Base-by-base conservation (phyloP, 2,329 filamentous ascomycete species). In the Cladosporium sp. region DNA sequence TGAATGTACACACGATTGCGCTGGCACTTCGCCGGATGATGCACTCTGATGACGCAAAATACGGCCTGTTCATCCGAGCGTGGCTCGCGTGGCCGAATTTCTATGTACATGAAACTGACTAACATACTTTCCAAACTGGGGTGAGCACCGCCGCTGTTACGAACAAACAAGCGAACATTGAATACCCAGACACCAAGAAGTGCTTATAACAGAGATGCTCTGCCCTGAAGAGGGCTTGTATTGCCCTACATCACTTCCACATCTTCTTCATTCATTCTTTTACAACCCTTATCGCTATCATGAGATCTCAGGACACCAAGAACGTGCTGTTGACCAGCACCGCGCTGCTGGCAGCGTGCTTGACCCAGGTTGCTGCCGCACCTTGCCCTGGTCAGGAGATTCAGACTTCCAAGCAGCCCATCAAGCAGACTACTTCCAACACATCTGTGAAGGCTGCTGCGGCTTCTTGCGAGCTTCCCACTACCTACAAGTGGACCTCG, bases 401-500 rank as follows among this genome's bases (percentile, higher is more conserved):
- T n/a, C 39, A 46, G 39, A 46, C 39, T 46, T 11, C n/a, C n/a
- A 13, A 13, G 5, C 25, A 26, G 60, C 46, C 49, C 34, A 32
- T 30, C 53, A 6, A 7, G 4, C 43, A 48, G 59, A 62, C 59
- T 32, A 32, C 48, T 30, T 43, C 54, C 30, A 26, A 30, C 48
- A n/a, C n/a, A n/a, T 21, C 43, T 6, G 46, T 36, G 23, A 32
- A 39, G 54, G 30, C 32, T 39, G 30, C 54, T 39, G 61, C 39
- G 7, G 53, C 57, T 28, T 58, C 70, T 32, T 88, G 86, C 76
- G 67, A 72, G 32, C 82, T 88, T 46, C 86, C 86, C 0, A 82
- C 85, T 0, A 82, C 76, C 11, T 87, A 86, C 75, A 74, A 75
- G 53, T 88, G 86, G 85, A 83, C 80, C 6, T 65, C 63, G 23